Conservation (phyloP, 2,329 filamentous ascomycete genomes). For the Westerdykella sp. region DNA sequence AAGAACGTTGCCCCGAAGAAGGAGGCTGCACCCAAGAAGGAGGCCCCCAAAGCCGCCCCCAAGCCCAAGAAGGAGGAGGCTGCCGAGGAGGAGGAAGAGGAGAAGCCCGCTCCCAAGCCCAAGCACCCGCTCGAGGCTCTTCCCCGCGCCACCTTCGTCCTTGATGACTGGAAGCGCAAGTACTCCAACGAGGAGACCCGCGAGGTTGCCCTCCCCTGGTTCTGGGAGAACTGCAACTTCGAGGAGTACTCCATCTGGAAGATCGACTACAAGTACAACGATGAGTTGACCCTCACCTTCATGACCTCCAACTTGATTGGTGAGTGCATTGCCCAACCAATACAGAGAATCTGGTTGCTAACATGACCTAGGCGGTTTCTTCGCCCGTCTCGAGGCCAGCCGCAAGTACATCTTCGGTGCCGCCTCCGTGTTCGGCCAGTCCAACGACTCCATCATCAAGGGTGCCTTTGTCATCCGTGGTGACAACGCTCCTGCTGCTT, state of each 20-base stretch:
- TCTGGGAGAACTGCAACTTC: conserved; percentile 94
- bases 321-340: conserved; percentile 24
- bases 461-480: conserved; percentile 95
- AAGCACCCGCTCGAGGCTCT: conserved; percentile 94
- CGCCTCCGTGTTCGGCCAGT: conserved; percentile 79
- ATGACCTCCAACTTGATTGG: conserved; percentile 98
- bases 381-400: conserved; percentile 90
- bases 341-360: conserved; percentile 6
- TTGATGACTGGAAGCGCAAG: conserved; percentile 98
- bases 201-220: conserved; percentile 81
- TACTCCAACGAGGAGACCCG: conserved; percentile 95
- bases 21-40: conserved; percentile 58
- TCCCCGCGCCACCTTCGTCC: conserved; percentile 68
- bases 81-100: conserved; percentile 58
- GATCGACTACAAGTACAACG: conserved; percentile 97
- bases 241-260: conserved; percentile 95
- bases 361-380: conserved; percentile 66
- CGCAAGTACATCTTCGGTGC: conserved; percentile 97
- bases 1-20: conserved; percentile 71
- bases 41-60: conserved; percentile 35
- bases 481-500: conserved; percentile 76
- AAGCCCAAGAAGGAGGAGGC: conserved; percentile 50
- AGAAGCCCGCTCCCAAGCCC: conserved; percentile 67
- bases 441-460: conserved; percentile 84
- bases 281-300: conserved; percentile 94